Percentiles rank a stretch among this genome's conserved stretches.
phyloP scores from a whole-genome alignment of 257 asterid genomes.

The Solanum peruvianum region DNA sequence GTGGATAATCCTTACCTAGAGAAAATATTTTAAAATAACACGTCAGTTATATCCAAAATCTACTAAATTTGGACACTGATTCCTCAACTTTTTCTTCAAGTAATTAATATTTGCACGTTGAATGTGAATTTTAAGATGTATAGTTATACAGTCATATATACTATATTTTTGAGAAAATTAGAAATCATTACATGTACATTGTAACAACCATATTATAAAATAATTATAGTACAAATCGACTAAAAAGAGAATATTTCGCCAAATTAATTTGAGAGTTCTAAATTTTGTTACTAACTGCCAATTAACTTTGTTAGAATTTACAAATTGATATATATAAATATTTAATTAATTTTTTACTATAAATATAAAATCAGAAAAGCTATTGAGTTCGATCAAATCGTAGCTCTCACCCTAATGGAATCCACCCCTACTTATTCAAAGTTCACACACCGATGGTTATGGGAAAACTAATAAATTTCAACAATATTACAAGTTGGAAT shows the following conservation, averaged over 20 bases:
- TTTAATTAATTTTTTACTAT: no score
- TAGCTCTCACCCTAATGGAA: background rate
- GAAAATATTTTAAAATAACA: background rate
- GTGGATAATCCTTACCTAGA: background rate
- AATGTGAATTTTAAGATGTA: background rate
- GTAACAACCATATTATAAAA: background rate
- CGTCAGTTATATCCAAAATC: background rate
- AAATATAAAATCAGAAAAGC: no score
- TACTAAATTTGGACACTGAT: background rate
- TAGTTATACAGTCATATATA: background rate
- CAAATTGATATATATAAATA: no score
- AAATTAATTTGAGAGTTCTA: background rate
- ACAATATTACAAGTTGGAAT: background rate
- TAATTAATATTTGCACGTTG: background rate
- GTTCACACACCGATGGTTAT: background rate
- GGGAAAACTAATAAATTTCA: background rate
- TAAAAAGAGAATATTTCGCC: background rate
- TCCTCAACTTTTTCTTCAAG: background rate
- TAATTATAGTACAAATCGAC: background rate
- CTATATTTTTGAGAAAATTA: background rate
- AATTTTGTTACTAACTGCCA: no score
- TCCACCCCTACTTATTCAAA: background rate
- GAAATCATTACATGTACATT: background rate
- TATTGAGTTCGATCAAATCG: rapidly evolving
- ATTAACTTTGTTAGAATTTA: no score